Conservation (phyloP, 2,329 filamentous ascomycete genomes). For the Trichoderma semiorbis region DNA sequence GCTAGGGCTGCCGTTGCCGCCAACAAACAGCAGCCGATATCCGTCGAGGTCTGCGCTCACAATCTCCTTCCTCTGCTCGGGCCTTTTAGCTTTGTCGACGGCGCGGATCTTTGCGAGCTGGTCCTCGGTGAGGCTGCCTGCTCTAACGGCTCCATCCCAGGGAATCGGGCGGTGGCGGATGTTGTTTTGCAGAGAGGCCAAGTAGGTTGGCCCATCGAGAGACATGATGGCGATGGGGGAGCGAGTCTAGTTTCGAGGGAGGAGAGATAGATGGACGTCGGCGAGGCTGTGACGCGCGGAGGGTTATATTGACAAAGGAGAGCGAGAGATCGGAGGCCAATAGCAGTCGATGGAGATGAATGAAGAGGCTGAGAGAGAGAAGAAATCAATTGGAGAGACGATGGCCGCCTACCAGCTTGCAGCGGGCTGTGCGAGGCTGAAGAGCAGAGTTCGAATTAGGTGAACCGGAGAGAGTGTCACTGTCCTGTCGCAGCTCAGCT, state of each 20-base stretch:
- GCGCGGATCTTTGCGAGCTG: slow-evolving; percentile 95
- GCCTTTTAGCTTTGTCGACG: slow-evolving; percentile 89
- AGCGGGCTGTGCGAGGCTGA: slow-evolving; percentile 16
- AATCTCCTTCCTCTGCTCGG: slow-evolving; percentile 76
- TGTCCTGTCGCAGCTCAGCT: slow-evolving; percentile 15
- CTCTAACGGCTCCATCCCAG: slow-evolving; percentile 94
- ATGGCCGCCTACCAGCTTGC: slow-evolving; percentile 15
- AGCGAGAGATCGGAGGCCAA: not conserved
- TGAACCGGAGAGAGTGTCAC: slow-evolving; percentile 19
- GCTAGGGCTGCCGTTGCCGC: slow-evolving; percentile 63
- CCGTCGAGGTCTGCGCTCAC: slow-evolving; percentile 76
- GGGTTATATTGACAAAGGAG: slow-evolving; percentile 4
- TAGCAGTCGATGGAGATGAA: not conserved
- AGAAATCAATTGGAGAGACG: slow-evolving; percentile 17
- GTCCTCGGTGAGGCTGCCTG: slow-evolving; percentile 87
- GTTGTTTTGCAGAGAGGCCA: slow-evolving; percentile 86
- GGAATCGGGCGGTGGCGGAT: slow-evolving; percentile 93
- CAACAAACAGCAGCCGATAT: slow-evolving; percentile 78
- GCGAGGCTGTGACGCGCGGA: slow-evolving; percentile 21
- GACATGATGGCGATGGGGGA: slow-evolving; percentile 59
- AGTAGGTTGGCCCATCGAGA: slow-evolving; percentile 86
- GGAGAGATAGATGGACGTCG: not conserved
- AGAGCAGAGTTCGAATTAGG: not conserved
- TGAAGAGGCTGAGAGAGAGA: not conserved
- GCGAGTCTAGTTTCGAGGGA: slow-evolving; percentile 14